Base-by-base conservation (phyloP, 2,329 filamentous ascomycete species). In the Fusarium sp. region DNA sequence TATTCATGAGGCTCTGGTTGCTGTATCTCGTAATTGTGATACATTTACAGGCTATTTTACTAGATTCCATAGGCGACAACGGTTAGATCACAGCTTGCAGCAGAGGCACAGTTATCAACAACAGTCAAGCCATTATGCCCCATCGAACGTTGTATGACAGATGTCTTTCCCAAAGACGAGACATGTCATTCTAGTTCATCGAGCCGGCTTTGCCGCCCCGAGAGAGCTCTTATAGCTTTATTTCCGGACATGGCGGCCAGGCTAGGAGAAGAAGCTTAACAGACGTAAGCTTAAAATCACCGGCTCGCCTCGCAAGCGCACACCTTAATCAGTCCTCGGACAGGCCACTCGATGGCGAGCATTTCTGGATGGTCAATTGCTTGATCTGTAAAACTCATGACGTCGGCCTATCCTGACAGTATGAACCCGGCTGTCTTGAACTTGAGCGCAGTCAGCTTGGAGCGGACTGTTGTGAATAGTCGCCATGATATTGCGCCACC, bases 321-420 rank as follows among this genome's bases (percentile, higher is more conserved):
- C 47, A 29, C 24, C 31, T 24, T 35, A 18, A 50, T 45, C 11
- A 9, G 11, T 31, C 40, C 42, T 38, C n/a, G 22, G 60, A 13
- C 47, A 52, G 18, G n/a, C 18, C 24, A 40, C n/a, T 29, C 22
- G 8, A 27, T 67, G 50, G 54, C 52, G 52, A 13, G 27, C 35
- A 1, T 1, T 10, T 27, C 14, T 10, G 42, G 22, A 16, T 54
- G 11, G 42, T 16, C 16, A 6, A 73, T 74, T 63, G 60, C 64
- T 61, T 73, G 67, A 52, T 74, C 42, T 3, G 31, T 37, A 20
- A n/a, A 38, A 29, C n/a, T 24, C 18, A 45, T 64, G 42, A 11
- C 50, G 56, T 71, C 64, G 27, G 40, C 24, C 20, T 20, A 50
- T 20, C 10, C 5, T 22, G 6, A 18, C 18, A 0, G 16, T n/a